Evolutionary conservation across 2,329 filamentous ascomycete genomes (phyloP).

Genomic region (Monilinia polystroma): DNA sequence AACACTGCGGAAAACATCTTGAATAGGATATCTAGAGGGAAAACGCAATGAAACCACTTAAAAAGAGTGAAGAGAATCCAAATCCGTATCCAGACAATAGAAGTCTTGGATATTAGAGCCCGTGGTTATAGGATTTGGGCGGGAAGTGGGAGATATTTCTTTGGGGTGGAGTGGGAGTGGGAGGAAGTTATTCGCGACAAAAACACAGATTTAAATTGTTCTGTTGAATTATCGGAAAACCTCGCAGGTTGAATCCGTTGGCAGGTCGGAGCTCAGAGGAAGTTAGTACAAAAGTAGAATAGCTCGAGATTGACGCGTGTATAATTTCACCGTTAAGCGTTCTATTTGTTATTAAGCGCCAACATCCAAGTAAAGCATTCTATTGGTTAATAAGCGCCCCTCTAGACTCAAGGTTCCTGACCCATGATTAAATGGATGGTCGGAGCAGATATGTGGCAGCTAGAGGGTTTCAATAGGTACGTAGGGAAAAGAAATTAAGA

Average conservation of each 20-base stretch:
- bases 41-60: conserved; percentile 28
- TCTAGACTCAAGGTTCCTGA: not conserved
- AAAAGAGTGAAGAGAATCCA: conserved; percentile 24
- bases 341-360: not conserved
- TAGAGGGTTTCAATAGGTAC: not conserved
- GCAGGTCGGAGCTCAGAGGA: conserved; percentile 9
- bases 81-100: conserved; percentile 33
- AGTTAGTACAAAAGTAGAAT: conserved; percentile 9
- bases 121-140: conserved; percentile 24
- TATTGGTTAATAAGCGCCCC: not conserved
- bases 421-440: not conserved
- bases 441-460: conserved; percentile 20
- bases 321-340: not conserved
- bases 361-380: fast-evolving
- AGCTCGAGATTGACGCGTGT: not conserved
- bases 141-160: conserved; percentile 9
- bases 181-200: conserved; percentile 25
- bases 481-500: conserved; percentile 9
- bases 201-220: conserved; percentile 25
- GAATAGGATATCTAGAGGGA: conserved; percentile 28
- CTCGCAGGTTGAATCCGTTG: conserved; percentile 26
- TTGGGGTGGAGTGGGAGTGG: conserved; percentile 20
- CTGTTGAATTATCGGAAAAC: conserved; percentile 30
- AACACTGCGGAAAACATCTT: conserved; percentile 63
- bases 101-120: conserved; percentile 32